Evolutionary conservation across 768 basidiomycete genomes (phyloP).

Genomic region (Boletus patriciae): DNA sequence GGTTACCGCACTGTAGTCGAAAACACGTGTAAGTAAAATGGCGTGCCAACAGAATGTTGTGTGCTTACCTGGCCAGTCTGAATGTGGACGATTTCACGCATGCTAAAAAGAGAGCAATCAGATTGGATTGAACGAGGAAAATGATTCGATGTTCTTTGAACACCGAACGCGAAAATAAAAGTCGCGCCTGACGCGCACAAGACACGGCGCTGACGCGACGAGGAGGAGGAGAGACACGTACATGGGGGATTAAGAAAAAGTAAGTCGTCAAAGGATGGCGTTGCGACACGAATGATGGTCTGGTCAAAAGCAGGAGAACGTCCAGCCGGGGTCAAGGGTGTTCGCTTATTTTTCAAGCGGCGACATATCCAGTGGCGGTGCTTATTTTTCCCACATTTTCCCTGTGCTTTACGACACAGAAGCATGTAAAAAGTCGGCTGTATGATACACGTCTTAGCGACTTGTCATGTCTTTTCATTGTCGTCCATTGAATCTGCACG

Average conservation of each 20-base stretch:
- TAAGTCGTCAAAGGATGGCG: slow-evolving; percentile 33
- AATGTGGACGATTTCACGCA: slow-evolving; percentile 99
- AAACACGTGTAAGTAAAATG: slow-evolving; percentile 30
- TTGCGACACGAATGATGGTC: slow-evolving; percentile 35
- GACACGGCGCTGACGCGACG: slow-evolving; percentile 25
- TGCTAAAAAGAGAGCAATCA: slow-evolving; percentile 51
- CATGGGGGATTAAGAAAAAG: slow-evolving; percentile 24
- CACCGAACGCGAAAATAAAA: slow-evolving; percentile 19
- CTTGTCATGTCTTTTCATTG: too few relatives aligned
- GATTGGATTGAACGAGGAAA: slow-evolving; percentile 18
- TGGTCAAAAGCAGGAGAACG: slow-evolving; percentile 35
- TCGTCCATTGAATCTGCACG: neutral
- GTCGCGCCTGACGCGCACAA: slow-evolving; percentile 30
- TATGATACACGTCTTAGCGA: neutral
- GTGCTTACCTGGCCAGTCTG: slow-evolving; percentile 92
- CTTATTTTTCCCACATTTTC: slow-evolving; percentile 16
- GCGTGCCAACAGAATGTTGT: neutral
- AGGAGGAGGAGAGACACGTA: slow-evolving; percentile 30
- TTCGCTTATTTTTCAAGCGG: slow-evolving; percentile 39
- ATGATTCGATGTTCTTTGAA: slow-evolving; percentile 17
- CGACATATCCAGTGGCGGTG: slow-evolving; percentile 32
- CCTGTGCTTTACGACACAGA: slow-evolving; percentile 9
- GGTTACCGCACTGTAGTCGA: slow-evolving; percentile 87
- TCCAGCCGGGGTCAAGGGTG: slow-evolving; percentile 39
- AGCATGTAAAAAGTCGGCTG: slow-evolving; percentile 8